phyloP scores from a whole-genome alignment of 1,284 basidiomycete species.

The Trichosporon inkin region DNA sequence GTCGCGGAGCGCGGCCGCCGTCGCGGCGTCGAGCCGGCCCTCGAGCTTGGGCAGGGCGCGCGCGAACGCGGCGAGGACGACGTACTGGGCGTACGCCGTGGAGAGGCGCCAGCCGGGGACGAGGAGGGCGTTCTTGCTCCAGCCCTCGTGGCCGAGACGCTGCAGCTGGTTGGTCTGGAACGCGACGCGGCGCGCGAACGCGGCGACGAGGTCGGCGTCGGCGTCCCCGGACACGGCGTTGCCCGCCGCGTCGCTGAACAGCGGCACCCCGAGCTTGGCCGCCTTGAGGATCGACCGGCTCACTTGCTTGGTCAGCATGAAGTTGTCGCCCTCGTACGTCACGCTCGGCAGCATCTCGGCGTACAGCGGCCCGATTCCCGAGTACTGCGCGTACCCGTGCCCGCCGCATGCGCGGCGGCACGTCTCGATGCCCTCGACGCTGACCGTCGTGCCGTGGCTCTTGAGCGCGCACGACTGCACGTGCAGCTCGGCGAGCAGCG shows the following conservation, averaged over 20 bases:
- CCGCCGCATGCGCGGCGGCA: slow-evolving; percentile 56
- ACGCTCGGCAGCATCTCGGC: slow-evolving; percentile 55
- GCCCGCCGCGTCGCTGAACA: slow-evolving; percentile 6
- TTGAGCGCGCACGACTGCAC: slow-evolving; percentile 16
- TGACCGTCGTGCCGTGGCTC: slow-evolving; percentile 47
- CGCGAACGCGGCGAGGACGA: slow-evolving; percentile 11
- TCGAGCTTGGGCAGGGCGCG: slow-evolving; percentile 9
- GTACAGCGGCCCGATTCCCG: slow-evolving; percentile 56
- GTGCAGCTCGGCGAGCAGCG: slow-evolving; percentile 19
- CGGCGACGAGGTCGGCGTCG: slow-evolving; percentile 56
- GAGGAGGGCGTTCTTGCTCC: slow-evolving; percentile 36
- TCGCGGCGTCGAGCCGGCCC: neutral
- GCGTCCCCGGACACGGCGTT: slow-evolving; percentile 55
- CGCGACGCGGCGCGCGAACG: slow-evolving; percentile 49
- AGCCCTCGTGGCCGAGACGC: slow-evolving; percentile 34
- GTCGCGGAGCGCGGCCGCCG: slow-evolving; percentile 33
- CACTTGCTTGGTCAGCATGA: slow-evolving; percentile 55
- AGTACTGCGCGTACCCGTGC: slow-evolving; percentile 58
- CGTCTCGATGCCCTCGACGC: slow-evolving; percentile 56
- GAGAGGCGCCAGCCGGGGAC: slow-evolving; percentile 21
- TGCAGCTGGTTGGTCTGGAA: slow-evolving; percentile 45
- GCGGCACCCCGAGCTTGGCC: slow-evolving; percentile 49
- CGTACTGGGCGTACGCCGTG: slow-evolving; percentile 17
- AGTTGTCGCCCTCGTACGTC: slow-evolving; percentile 59
- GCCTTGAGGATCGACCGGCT: slow-evolving; percentile 54